Conservation (phyloP, 306 rosid genomes). For the Abrus precatorius region DNA sequence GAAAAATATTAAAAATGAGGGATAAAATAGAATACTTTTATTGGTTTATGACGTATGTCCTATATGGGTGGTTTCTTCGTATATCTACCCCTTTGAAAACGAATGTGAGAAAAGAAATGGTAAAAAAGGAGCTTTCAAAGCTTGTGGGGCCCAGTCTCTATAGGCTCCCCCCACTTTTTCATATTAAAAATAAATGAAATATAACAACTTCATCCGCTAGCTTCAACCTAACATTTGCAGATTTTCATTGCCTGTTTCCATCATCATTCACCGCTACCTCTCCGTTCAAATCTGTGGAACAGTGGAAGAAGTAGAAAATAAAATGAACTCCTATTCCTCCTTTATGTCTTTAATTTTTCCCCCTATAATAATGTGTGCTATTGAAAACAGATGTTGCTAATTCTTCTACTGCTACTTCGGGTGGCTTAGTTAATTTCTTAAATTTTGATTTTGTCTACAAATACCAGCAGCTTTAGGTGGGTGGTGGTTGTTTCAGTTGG, state of each 20-base stretch:
- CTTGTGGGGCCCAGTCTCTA: constrained; percentile 46
- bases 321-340: constrained; percentile 6
- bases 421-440: constrained; percentile 37
- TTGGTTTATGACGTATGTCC: constrained; percentile 55
- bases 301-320: background rate
- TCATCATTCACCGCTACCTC: constrained; percentile 29
- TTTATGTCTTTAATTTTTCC: background rate
- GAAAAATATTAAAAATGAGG: no score
- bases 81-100: constrained; percentile 68
- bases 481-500: constrained; percentile 58
- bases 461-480: constrained; percentile 52
- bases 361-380: constrained; percentile 3
- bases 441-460: constrained; percentile 46
- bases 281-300: constrained; percentile 42
- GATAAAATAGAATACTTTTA: background rate
- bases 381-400: constrained; percentile 37
- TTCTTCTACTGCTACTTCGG: constrained; percentile 17
- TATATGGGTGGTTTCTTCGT: constrained; percentile 58
- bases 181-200: constrained; percentile 24
- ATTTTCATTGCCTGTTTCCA: constrained; percentile 51
- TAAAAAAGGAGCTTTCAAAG: constrained; percentile 47
- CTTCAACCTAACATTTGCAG: constrained; percentile 60
- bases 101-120: constrained; percentile 46
- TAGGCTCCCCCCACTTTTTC: constrained; percentile 43
- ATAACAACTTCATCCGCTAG: constrained; percentile 54